Evolutionary conservation across 352 stramenopile species (phyloP), one percentile per base, ranked within the genome.

Genomic region (Globisporangium radiosum): DNA sequence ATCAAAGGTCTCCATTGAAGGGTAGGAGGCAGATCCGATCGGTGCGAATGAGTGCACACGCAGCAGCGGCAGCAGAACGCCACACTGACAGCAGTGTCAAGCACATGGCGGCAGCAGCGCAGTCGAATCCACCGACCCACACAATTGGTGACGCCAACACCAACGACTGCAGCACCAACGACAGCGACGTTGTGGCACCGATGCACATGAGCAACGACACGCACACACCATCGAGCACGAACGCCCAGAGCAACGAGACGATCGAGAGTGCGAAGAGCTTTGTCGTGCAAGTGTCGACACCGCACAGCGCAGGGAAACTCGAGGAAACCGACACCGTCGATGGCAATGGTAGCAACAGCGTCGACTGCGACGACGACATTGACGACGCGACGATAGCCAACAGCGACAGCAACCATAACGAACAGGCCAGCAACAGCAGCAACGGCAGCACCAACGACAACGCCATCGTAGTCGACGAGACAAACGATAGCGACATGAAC

Each of bases 171-270:
- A 47, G 43, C 43, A 17, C 13, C 43, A 17, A 17, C 13, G 43
- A 47, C 11, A 25, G 49, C 33, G 48, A 62, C 40, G 37, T 57
- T 15, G 57, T 62, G 14, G 56, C 57, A 14, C 56, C 57, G 25
- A 62, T 40, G 7, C 57, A 52, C 49, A 62, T 42, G 33, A 62
- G 56, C 48, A 62, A 49, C 49, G 57, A 62, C 39, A 62, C 55
- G 49, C 57, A 44, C 48, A 62, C 39, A 43, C 48, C 39, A 62
- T 25, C 39, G 36, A 47, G 10, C 57, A 40, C 40, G 48, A 49
- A 2, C 49, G 57, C 43, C 43, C 15, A 15, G 2, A 14, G 10
- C 11, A 15, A 47, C 43, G 43, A 47, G 43, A 47, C 13, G 13
- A 15, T 47, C 15, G 47, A 42, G 9, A 64, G 51, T 17, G 59